Percentiles rank a stretch among this genome's conserved stretches.
phyloP scores from a whole-genome alignment of 441 rosid genomes.

The Populus hybrid region DNA sequence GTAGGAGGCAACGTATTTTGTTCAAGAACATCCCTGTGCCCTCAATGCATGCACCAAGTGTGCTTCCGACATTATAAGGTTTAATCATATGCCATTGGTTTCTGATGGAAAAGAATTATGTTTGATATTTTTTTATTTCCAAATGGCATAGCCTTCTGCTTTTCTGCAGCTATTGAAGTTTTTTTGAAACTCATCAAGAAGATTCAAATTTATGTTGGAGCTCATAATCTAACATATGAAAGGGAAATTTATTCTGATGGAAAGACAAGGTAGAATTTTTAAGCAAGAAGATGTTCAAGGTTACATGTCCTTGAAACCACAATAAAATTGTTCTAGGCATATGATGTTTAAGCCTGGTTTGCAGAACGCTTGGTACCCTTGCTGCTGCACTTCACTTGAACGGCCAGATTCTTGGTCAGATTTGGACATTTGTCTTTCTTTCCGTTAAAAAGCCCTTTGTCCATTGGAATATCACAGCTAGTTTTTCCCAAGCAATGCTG shows the following conservation, averaged over 20 bases:
- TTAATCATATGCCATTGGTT: neutral
- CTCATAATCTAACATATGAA: neutral
- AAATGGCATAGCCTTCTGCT: too few relatives aligned
- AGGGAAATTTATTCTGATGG: neutral
- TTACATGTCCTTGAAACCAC: neutral
- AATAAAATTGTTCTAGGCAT: neutral
- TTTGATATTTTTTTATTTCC: too few relatives aligned
- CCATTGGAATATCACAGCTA: conserved; percentile 48
- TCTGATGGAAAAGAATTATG: neutral
- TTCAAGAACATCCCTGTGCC: too few relatives aligned
- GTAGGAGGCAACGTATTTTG: too few relatives aligned
- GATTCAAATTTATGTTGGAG: too few relatives aligned
- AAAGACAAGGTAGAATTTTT: neutral
- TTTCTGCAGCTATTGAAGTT: too few relatives aligned
- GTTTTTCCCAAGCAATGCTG: conserved; percentile 64
- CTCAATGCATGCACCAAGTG: too few relatives aligned
- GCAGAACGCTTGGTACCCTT: neutral
- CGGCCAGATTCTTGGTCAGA: conserved; percentile 45
- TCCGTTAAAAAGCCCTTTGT: conserved; percentile 29
- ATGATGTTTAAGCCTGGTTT: neutral
- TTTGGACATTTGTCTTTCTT: conserved; percentile 33
- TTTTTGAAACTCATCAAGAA: neutral
- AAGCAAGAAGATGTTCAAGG: neutral
- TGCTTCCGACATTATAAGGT: neutral
- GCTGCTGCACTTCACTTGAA: conserved; percentile 50